Evolutionary conservation across 148 eudicot species (phyloP).

Genomic region (Silene latifolia): DNA sequence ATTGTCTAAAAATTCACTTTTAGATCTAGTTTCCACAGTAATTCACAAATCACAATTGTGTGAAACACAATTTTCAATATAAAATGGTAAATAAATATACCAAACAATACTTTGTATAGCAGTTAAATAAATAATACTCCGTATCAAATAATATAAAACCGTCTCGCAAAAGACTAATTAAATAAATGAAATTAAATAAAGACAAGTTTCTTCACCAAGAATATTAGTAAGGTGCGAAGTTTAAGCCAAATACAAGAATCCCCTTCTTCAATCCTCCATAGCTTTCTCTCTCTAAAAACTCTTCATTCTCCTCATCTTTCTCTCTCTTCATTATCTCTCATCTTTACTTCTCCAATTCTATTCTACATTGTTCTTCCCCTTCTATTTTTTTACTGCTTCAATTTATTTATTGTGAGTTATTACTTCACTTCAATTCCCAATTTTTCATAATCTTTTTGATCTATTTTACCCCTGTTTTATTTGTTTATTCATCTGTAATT

Average conservation of each 20-base stretch:
- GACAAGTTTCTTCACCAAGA: slow-evolving; percentile 44
- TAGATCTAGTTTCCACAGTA: no score
- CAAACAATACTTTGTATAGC: no score
- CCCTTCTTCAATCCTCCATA: slow-evolving; percentile 9
- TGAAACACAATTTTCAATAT: no score
- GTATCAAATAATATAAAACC: no score
- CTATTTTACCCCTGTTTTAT: background rate
- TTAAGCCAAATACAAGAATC: slow-evolving; percentile 28
- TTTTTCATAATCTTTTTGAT: background rate
- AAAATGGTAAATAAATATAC: no score
- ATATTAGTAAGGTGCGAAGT: slow-evolving; percentile 44
- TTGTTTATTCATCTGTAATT: no score
- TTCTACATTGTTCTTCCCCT: slow-evolving; percentile 32
- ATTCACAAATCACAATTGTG: no score
- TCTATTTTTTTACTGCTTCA: background rate
- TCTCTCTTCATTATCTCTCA: slow-evolving; percentile 12
- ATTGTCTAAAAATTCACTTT: no score
- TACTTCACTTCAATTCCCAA: background rate
- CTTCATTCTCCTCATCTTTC: slow-evolving; percentile 12
- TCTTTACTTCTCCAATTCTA: slow-evolving; percentile 9
- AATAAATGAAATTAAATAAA: background rate
- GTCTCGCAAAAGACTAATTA: background rate
- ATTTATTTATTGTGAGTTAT: slow-evolving; percentile 15
- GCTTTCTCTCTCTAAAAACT: slow-evolving; percentile 29
- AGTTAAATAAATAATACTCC: no score